These are phyloP conservation scores for Luvunga scandens DNA, from an alignment of 345 rosid species.

Conservation along the genomic window DNA sequence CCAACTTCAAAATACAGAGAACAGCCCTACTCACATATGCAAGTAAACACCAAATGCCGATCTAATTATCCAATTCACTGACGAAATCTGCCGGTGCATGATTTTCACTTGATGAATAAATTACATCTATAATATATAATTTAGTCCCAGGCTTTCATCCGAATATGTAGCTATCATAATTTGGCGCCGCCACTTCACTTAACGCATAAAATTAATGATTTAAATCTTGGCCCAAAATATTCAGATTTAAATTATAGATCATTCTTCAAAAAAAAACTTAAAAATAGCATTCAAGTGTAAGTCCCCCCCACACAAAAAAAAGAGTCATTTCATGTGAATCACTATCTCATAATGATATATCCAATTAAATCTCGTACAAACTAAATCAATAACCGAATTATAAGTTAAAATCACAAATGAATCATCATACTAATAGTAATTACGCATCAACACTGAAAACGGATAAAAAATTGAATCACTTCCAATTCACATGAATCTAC, in stretches of 20 bases:
- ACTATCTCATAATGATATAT: not conserved
- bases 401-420: not conserved
- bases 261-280: not conserved
- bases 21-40: not conserved
- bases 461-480: not conserved
- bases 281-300: not conserved
- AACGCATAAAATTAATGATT: too few relatives aligned
- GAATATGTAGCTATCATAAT: too few relatives aligned
- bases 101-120: not conserved
- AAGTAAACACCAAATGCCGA: not conserved
- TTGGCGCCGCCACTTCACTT: too few relatives aligned
- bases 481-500: not conserved
- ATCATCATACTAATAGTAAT: not conserved
- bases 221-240: not conserved
- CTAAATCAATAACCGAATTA: not conserved
- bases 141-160: too few relatives aligned
- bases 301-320: too few relatives aligned
- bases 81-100: not conserved
- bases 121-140: conserved; percentile 9
- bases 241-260: not conserved
- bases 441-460: not conserved
- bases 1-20: not conserved
- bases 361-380: not conserved
- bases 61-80: not conserved
- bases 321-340: not conserved